A percentile compares a stretch with the other conserved stretches of the same genome.
Conservation (phyloP, 2,329 filamentous ascomycete species). For the Macrophomina phaseolina region DNA sequence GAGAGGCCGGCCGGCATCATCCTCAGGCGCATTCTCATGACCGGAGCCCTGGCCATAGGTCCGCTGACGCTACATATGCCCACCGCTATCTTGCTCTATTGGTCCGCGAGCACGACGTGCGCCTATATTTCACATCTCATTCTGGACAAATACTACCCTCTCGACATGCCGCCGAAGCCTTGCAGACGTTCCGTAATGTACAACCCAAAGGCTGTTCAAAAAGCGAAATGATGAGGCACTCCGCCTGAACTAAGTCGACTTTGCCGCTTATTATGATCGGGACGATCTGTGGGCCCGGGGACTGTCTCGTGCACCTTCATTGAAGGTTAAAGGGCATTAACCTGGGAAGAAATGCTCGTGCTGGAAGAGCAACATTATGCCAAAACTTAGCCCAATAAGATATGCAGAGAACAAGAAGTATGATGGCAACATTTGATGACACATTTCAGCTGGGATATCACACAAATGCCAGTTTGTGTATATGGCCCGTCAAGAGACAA, state of each 20-base stretch:
- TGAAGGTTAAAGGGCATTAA: too few species aligned
- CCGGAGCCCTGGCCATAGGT: slow-evolving; percentile 40
- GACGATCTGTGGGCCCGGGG: too few species aligned
- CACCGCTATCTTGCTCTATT: slow-evolving; percentile 50
- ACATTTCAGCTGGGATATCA: too few species aligned
- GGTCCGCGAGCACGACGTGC: slow-evolving; percentile 42
- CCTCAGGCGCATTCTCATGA: slow-evolving; percentile 35
- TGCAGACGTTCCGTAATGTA: slow-evolving; percentile 3
- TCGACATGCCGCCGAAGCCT: slow-evolving; percentile 9
- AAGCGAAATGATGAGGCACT: not conserved
- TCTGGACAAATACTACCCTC: slow-evolving; percentile 32
- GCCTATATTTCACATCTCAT: slow-evolving; percentile 43
- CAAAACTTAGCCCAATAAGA: too few species aligned
- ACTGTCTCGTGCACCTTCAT: too few species aligned
- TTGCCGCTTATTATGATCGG: too few species aligned
- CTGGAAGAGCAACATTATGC: too few species aligned
- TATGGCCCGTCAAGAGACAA: too few species aligned
- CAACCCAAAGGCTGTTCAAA: not conserved
- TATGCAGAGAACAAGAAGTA: too few species aligned
- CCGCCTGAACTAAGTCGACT: not conserved
- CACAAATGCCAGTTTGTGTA: too few species aligned
- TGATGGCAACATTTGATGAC: too few species aligned
- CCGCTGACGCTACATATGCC: slow-evolving; percentile 45
- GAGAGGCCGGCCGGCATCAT: not conserved
- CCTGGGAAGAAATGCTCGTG: too few species aligned